Conservation (phyloP, 2,329 filamentous ascomycete species). For the Sarocladium oryzae region DNA sequence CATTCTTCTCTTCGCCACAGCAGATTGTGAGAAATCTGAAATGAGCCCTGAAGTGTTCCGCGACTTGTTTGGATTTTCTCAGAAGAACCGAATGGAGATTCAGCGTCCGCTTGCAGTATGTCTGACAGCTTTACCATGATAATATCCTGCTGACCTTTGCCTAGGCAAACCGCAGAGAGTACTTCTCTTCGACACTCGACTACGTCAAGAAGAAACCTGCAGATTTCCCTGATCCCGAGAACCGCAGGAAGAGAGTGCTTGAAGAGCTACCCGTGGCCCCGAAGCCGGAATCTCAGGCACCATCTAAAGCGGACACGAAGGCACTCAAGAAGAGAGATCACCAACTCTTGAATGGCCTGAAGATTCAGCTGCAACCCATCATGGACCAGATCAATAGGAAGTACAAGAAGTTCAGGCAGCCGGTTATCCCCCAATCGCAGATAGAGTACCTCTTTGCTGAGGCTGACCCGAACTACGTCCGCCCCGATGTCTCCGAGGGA, state of each 20-base stretch:
- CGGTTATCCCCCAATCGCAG: constrained; percentile 65
- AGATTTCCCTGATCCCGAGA: constrained; percentile 81
- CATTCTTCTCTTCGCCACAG: constrained; percentile 78
- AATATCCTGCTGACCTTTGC: neutral
- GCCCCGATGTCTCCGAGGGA: constrained; percentile 44
- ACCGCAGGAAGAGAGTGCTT: constrained; percentile 79
- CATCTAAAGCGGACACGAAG: constrained; percentile 74
- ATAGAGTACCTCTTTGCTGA: constrained; percentile 83
- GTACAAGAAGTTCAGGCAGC: constrained; percentile 81
- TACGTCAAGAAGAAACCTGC: constrained; percentile 73
- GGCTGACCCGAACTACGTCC: constrained; percentile 64
- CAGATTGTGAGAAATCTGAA: constrained; percentile 61
- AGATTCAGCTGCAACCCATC: constrained; percentile 83
- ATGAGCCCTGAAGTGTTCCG: constrained; percentile 58
- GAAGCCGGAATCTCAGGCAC: constrained; percentile 58
- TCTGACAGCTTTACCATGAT: constrained; percentile 4
- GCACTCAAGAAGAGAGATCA: constrained; percentile 76
- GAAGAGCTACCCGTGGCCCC: constrained; percentile 72
- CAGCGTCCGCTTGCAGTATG: constrained; percentile 57
- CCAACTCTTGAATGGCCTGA: constrained; percentile 77
- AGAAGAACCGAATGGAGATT: constrained; percentile 68
- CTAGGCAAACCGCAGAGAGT: constrained; percentile 60
- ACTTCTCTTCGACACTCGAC: constrained; percentile 67
- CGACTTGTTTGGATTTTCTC: constrained; percentile 81
- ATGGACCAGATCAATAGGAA: constrained; percentile 94